These are phyloP conservation scores for Geotrichum histeridarum DNA, from an alignment of 1,139 yeast genomes.

Conservation along the genomic window DNA sequence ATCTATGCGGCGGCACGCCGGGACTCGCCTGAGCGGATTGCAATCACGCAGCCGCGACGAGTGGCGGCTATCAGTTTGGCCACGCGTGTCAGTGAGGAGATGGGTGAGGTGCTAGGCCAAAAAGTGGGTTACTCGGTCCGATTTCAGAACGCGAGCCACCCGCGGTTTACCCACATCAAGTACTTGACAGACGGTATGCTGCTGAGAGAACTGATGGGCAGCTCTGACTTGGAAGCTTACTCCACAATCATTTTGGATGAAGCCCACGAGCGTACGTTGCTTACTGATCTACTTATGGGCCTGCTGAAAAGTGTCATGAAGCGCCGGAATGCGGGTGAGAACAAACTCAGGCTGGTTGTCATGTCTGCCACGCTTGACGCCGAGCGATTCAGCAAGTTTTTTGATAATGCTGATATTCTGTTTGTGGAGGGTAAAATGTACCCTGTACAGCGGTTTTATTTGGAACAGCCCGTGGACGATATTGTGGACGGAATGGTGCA, in stretches of 20 bases:
- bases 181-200: slow-evolving; percentile 97
- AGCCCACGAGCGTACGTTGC: slow-evolving; percentile 93
- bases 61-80: slow-evolving; percentile 97
- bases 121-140: slow-evolving; percentile 95
- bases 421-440: slow-evolving; percentile 87
- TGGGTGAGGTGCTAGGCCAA: slow-evolving; percentile 59
- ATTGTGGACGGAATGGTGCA: slow-evolving; percentile 74
- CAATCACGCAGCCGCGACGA: slow-evolving; percentile 94
- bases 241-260: slow-evolving; percentile 85
- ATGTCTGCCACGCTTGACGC: slow-evolving; percentile 98
- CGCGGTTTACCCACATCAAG: slow-evolving; percentile 58
- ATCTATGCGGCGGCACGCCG: slow-evolving; percentile 37
- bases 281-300: slow-evolving; percentile 87
- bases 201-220: slow-evolving; percentile 81
- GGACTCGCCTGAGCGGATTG: slow-evolving; percentile 49
- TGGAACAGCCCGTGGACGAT: slow-evolving; percentile 63
- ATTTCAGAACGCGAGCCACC: slow-evolving; percentile 55
- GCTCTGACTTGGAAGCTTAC: slow-evolving; percentile 58
- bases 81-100: slow-evolving; percentile 84
- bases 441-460: slow-evolving; percentile 70
- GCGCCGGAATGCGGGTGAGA: slow-evolving; percentile 35
- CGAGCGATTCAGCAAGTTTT: slow-evolving; percentile 75
- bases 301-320: slow-evolving; percentile 59
- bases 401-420: slow-evolving; percentile 69
- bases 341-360: slow-evolving; percentile 50